phyloP scores from a whole-genome alignment of 2,329 filamentous ascomycete species.

The Torrubiellomyces zombiae region DNA sequence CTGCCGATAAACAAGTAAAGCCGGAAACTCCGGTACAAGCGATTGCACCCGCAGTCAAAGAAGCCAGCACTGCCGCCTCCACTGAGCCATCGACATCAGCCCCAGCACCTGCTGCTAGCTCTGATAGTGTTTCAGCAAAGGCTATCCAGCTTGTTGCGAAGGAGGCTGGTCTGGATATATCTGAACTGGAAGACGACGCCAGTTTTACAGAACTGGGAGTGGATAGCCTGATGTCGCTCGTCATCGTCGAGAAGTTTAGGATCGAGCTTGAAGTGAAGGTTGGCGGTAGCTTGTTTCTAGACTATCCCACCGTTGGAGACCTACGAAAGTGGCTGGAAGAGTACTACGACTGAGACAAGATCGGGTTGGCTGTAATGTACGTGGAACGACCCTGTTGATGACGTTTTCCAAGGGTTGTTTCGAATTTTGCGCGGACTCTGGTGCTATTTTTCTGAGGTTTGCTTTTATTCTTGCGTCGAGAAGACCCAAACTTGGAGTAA shows the following conservation, averaged over 20 bases:
- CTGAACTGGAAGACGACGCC: conserved; percentile 38
- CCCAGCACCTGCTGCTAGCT: neutral
- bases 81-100: neutral
- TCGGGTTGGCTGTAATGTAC: too few species aligned
- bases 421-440: too few species aligned
- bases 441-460: too few species aligned
- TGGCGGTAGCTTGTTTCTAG: conserved; percentile 32
- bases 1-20: too few species aligned
- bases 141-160: conserved; percentile 37
- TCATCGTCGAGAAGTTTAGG: conserved; percentile 36
- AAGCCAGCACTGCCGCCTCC: conserved; percentile 14
- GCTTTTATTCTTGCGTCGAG: too few species aligned
- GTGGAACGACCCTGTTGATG: too few species aligned
- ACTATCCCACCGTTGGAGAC: conserved; percentile 33
- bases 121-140: conserved; percentile 9
- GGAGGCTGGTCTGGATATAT: conserved; percentile 35
- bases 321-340: conserved; percentile 29
- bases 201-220: conserved; percentile 39
- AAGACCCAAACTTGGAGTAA: too few species aligned
- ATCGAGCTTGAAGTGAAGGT: conserved; percentile 39
- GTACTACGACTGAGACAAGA: conserved; percentile 12
- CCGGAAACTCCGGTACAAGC: too few species aligned
- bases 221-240: conserved; percentile 43
- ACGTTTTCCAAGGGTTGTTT: too few species aligned
- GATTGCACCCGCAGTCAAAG: conserved; percentile 13